Evolutionary conservation across 2,329 filamentous ascomycete genomes (phyloP).

Genomic region (Xylaria polymorpha): DNA sequence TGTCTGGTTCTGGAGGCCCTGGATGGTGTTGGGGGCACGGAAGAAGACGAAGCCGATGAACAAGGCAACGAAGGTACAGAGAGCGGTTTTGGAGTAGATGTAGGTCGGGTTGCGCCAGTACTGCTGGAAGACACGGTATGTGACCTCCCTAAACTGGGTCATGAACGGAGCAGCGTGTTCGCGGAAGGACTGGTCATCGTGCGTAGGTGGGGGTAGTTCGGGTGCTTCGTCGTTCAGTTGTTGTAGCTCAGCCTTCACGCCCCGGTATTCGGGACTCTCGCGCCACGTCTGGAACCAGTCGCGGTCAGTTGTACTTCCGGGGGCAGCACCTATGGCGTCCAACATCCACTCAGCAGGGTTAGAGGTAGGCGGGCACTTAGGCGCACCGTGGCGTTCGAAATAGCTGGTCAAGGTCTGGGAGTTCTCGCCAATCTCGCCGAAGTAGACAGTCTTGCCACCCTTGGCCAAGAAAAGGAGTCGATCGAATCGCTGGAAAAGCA

Average conservation of each 20-base stretch:
- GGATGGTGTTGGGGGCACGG: constrained; percentile 75
- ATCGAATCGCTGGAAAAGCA: constrained; percentile 93
- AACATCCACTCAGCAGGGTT: constrained; percentile 89
- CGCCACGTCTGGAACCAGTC: constrained; percentile 72
- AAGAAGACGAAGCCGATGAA: constrained; percentile 89
- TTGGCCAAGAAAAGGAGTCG: constrained; percentile 80
- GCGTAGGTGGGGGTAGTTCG: constrained; percentile 43
- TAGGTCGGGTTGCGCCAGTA: constrained; percentile 92
- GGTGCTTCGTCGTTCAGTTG: constrained; percentile 64
- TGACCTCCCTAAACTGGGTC: constrained; percentile 74
- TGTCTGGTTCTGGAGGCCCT: constrained; percentile 87
- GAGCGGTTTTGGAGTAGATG: constrained; percentile 82
- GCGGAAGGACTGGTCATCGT: constrained; percentile 64
- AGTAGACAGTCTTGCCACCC: constrained; percentile 83
- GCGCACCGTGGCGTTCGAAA: constrained; percentile 78
- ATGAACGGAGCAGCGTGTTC: constrained; percentile 85
- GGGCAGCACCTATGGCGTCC: constrained; percentile 70
- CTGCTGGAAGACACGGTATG: constrained; percentile 83
- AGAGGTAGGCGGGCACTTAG: constrained; percentile 71
- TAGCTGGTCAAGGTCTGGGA: constrained; percentile 76
- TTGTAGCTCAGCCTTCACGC: constrained; percentile 68
- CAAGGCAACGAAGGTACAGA: constrained; percentile 73
- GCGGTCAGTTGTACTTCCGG: constrained; percentile 70
- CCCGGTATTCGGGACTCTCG: constrained; percentile 55
- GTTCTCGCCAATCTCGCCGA: constrained; percentile 80